Evolutionary conservation across 192 early-diverging fungal species (phyloP).

Genomic region (Umbelopsis sp.): DNA sequence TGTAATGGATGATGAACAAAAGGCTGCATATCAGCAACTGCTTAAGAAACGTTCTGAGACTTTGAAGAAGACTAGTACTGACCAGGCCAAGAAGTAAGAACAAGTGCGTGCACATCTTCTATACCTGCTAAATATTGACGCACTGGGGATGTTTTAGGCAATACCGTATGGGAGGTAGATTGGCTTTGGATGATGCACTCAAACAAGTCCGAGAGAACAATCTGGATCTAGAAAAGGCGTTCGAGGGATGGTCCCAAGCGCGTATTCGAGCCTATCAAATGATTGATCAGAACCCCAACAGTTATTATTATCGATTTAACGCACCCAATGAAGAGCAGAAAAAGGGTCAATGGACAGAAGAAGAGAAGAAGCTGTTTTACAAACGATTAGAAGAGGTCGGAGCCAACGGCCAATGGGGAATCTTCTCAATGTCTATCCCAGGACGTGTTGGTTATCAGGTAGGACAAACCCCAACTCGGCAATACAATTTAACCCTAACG

Average conservation of each 20-base stretch:
- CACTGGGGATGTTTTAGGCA: slow-evolving; percentile 31
- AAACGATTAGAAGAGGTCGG: slow-evolving; percentile 83
- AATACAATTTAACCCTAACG: no score
- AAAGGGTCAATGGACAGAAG: slow-evolving; percentile 87
- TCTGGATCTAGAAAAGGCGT: slow-evolving; percentile 79
- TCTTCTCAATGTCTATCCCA: slow-evolving; percentile 94
- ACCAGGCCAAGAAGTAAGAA: slow-evolving; percentile 68
- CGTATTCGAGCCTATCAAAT: slow-evolving; percentile 91
- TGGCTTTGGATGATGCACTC: slow-evolving; percentile 88
- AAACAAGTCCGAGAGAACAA: slow-evolving; percentile 82
- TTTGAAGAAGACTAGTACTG: slow-evolving; percentile 79
- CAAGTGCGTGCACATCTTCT: not conserved
- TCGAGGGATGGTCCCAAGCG: slow-evolving; percentile 96
- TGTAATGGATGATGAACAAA: slow-evolving; percentile 81
- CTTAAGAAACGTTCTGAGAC: slow-evolving; percentile 81
- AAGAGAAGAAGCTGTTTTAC: slow-evolving; percentile 87
- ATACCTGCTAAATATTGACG: not conserved
- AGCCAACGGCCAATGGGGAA: slow-evolving; percentile 95
- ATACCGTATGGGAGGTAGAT: slow-evolving; percentile 75
- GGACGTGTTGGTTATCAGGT: slow-evolving; percentile 97
- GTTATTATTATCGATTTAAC: slow-evolving; percentile 98
- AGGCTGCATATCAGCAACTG: slow-evolving; percentile 82
- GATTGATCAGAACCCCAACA: slow-evolving; percentile 95
- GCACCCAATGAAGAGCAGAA: slow-evolving; percentile 94
- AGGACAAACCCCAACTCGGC: not conserved